phyloP scores from a whole-genome alignment of 2,329 filamentous ascomycete species.

The Tolypocladium ovalisporum region DNA sequence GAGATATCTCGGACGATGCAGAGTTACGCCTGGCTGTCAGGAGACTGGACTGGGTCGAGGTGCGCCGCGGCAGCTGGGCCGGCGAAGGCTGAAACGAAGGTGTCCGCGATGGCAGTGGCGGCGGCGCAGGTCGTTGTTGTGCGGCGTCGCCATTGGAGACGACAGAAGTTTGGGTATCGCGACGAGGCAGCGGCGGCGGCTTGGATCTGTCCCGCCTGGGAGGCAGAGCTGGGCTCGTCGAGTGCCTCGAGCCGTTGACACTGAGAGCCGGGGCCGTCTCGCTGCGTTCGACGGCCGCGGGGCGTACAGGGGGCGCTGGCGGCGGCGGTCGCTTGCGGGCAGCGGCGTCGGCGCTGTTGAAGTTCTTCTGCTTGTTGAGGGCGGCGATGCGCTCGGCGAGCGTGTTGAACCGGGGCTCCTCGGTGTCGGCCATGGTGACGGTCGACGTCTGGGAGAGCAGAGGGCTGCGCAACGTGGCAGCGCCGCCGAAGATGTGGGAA shows the following conservation, averaged over 20 bases:
- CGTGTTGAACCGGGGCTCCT: conserved; percentile 50
- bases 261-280: conserved; percentile 24
- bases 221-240: conserved; percentile 26
- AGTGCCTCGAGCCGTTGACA: conserved; percentile 6
- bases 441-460: neutral
- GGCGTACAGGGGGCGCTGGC: conserved; percentile 29
- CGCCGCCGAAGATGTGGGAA: neutral
- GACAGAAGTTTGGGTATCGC: conserved; percentile 12
- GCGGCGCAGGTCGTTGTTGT: conserved; percentile 16
- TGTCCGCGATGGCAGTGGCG: conserved; percentile 21
- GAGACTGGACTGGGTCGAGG: conserved; percentile 28
- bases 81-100: conserved; percentile 26
- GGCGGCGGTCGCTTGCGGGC: conserved; percentile 28
- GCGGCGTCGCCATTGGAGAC: conserved; percentile 2
- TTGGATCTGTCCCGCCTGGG: conserved; percentile 19
- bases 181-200: conserved; percentile 25
- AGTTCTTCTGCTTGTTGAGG: conserved; percentile 50
- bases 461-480: neutral
- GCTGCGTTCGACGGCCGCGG: conserved; percentile 22
- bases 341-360: conserved; percentile 30
- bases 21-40: conserved; percentile 39
- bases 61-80: conserved; percentile 37
- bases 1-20: conserved; percentile 45
- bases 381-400: conserved; percentile 54
- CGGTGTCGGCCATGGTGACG: conserved; percentile 43